A percentile compares a stretch with the other conserved stretches of the same genome.
These are phyloP conservation scores for Volvox africanus DNA, from an alignment of 139 green algal species.

Conservation along the genomic window DNA sequence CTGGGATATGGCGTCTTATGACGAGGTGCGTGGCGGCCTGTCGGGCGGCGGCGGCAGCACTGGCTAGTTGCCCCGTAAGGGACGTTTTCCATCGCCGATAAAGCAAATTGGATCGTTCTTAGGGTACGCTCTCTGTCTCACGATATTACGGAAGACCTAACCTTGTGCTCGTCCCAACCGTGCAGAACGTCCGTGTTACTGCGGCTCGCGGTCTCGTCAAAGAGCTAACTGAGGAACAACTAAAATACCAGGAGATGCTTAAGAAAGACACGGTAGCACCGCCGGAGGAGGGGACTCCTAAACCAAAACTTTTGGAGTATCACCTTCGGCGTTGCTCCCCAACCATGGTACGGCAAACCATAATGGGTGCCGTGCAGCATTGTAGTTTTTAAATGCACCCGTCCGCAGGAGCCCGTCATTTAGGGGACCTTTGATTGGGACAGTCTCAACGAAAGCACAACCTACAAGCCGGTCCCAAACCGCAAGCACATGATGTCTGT, in stretches of 20 bases:
- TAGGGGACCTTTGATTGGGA: too few species aligned
- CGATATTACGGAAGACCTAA: neutral
- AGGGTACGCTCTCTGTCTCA: neutral
- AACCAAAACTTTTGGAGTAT: slow-evolving; percentile 44
- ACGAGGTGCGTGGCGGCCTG: slow-evolving; percentile 60
- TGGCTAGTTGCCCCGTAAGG: neutral
- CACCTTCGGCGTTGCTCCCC: slow-evolving; percentile 70
- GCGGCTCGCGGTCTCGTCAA: slow-evolving; percentile 24
- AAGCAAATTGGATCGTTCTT: too few species aligned
- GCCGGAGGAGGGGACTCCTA: slow-evolving; percentile 5
- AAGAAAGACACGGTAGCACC: neutral
- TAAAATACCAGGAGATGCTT: slow-evolving; percentile 27
- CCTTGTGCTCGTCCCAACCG: neutral
- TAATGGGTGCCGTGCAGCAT: too few species aligned
- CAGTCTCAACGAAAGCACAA: too few species aligned
- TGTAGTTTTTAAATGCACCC: too few species aligned
- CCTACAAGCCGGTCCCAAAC: too few species aligned
- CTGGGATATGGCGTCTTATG: slow-evolving; percentile 80
- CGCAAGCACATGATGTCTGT: too few species aligned
- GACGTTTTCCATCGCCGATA: too few species aligned
- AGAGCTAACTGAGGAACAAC: slow-evolving; percentile 60
- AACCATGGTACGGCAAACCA: slow-evolving; percentile 48
- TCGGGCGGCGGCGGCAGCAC: slow-evolving; percentile 7
- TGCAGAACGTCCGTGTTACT: neutral
- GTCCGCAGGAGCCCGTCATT: too few species aligned